phyloP scores from a whole-genome alignment of 768 basidiomycete genomes.

The Psilocybe cyanescens region DNA sequence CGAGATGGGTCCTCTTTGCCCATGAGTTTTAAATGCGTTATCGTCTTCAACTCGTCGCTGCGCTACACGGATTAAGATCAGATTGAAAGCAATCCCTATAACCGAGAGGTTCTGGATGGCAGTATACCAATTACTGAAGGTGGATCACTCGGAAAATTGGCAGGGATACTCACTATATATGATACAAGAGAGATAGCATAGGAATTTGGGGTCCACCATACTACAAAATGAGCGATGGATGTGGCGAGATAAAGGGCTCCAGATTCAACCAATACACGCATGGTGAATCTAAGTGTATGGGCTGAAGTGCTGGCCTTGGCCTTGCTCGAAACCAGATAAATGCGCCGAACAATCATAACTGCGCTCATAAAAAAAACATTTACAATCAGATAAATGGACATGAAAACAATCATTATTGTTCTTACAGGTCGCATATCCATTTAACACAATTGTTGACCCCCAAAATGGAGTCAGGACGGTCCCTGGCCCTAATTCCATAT shows the following conservation, averaged over 20 bases:
- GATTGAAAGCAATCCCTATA: conserved; percentile 24
- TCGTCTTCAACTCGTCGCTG: conserved; percentile 1
- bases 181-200: conserved; percentile 16
- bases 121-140: not conserved
- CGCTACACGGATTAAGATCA: conserved; percentile 20
- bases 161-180: conserved; percentile 14
- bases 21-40: not conserved
- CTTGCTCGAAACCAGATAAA: conserved; percentile 4
- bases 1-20: not conserved
- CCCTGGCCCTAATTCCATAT: conserved; percentile 8
- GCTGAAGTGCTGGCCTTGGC: not conserved
- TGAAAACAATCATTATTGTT: not conserved
- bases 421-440: conserved; percentile 10
- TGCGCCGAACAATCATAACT: conserved; percentile 15
- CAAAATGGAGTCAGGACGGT: conserved; percentile 13
- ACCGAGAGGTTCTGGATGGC: conserved; percentile 18
- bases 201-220: conserved; percentile 10
- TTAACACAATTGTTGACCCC: conserved; percentile 9
- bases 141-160: not conserved
- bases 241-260: conserved; percentile 19
- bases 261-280: conserved; percentile 22
- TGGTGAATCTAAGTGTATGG: not conserved
- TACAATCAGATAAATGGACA: not conserved
- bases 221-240: conserved; percentile 16
- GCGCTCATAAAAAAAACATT: not conserved